These are phyloP conservation scores for Tremella fuciformis DNA, from an alignment of 768 basidiomycete species.

Conservation along the genomic window DNA sequence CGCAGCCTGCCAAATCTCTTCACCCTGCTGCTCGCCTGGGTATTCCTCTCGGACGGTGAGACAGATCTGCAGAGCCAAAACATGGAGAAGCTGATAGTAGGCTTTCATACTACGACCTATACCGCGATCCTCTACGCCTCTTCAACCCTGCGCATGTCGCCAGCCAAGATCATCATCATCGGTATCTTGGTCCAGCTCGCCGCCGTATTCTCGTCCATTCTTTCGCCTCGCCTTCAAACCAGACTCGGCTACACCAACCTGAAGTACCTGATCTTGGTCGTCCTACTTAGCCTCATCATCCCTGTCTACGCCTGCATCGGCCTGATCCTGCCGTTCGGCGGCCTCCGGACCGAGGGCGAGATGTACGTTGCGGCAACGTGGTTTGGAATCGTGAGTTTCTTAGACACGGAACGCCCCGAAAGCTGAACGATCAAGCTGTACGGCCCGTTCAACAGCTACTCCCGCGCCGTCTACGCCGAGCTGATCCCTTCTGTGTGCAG, in stretches of 20 bases:
- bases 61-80: slow-evolving; percentile 7
- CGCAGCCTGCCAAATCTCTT: slow-evolving; percentile 77
- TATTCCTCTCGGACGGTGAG: slow-evolving; percentile 84
- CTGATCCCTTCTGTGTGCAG: slow-evolving; percentile 65
- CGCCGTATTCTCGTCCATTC: slow-evolving; percentile 80
- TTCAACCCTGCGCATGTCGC: slow-evolving; percentile 74
- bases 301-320: slow-evolving; percentile 81
- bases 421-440: slow-evolving; percentile 63
- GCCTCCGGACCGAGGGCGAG: slow-evolving; percentile 73
- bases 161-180: slow-evolving; percentile 73
- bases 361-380: slow-evolving; percentile 80
- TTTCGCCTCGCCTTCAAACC: slow-evolving; percentile 72
- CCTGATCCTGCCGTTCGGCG: slow-evolving; percentile 62
- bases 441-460: slow-evolving; percentile 88
- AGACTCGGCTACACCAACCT: slow-evolving; percentile 62
- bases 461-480: slow-evolving; percentile 80
- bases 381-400: slow-evolving; percentile 63
- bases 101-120: slow-evolving; percentile 87
- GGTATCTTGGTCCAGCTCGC: slow-evolving; percentile 69
- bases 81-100: slow-evolving; percentile 51
- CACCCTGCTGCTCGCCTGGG: slow-evolving; percentile 87
- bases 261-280: slow-evolving; percentile 64
- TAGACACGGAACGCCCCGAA: background rate
- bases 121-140: slow-evolving; percentile 91
- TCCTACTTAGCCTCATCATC: slow-evolving; percentile 65